Evolutionary conservation across 306 rosid genomes (phyloP).

Genomic region (Cicer yamashitae): DNA sequence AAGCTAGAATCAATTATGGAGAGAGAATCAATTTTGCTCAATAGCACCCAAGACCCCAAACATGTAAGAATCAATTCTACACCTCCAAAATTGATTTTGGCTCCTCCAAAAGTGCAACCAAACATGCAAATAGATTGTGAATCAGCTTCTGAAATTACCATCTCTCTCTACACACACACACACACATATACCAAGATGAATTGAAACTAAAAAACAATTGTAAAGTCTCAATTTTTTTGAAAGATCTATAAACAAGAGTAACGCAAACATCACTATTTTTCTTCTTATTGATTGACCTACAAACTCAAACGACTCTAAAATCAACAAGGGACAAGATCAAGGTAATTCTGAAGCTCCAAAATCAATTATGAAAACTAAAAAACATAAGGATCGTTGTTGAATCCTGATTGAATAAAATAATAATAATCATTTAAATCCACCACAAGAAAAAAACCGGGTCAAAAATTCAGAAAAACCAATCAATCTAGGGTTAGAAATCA

Average conservation of each 20-base stretch:
- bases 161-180: background rate
- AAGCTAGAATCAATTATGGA: no score
- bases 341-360: slow-evolving; percentile 9
- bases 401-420: background rate
- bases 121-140: background rate
- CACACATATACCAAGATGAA: background rate
- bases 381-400: background rate
- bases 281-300: slow-evolving; percentile 13
- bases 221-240: background rate
- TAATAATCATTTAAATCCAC: background rate
- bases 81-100: no score
- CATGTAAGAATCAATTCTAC: no score
- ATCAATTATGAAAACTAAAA: slow-evolving; percentile 14
- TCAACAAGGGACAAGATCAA: slow-evolving; percentile 5
- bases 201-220: slow-evolving; percentile 1
- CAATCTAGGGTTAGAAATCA: slow-evolving; percentile 51
- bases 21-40: no score
- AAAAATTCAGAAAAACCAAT: slow-evolving; percentile 16
- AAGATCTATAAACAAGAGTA: slow-evolving; percentile 28
- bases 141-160: slow-evolving; percentile 5
- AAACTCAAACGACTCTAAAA: slow-evolving; percentile 13
- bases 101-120: no score
- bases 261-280: background rate
- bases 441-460: background rate
- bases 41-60: no score